Conservation (phyloP, 2,329 filamentous ascomycete species). For the Torrubiella hemipterigena region DNA sequence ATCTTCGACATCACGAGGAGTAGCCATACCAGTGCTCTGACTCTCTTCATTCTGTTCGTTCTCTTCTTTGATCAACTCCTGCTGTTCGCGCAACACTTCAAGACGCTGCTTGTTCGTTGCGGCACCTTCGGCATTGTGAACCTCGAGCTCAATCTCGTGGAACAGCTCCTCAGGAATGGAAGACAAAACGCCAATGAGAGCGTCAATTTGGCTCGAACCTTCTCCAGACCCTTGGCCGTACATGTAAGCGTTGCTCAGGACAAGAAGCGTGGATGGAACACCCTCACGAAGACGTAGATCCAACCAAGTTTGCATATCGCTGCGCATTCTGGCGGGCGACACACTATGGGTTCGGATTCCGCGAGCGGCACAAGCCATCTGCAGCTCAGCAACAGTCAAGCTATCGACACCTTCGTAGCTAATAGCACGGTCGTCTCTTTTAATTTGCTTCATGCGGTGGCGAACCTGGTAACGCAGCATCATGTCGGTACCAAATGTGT, state of each 20-base stretch:
- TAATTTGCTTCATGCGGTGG: slow-evolving; percentile 98
- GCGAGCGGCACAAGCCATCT: slow-evolving; percentile 81
- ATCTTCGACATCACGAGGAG: slow-evolving; percentile 75
- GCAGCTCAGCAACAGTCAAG: slow-evolving; percentile 84
- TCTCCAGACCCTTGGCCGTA: slow-evolving; percentile 85
- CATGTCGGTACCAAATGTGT: slow-evolving; percentile 92
- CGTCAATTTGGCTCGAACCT: slow-evolving; percentile 82
- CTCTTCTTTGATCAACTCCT: slow-evolving; percentile 95
- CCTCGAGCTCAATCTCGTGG: slow-evolving; percentile 98
- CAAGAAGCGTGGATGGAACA: slow-evolving; percentile 90
- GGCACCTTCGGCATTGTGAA: slow-evolving; percentile 90
- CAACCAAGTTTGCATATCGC: slow-evolving; percentile 88
- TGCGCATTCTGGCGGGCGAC: slow-evolving; percentile 74
- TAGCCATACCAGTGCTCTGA: slow-evolving; percentile 59
- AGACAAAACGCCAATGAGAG: slow-evolving; percentile 80
- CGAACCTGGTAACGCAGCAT: slow-evolving; percentile 96
- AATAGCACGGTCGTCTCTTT: slow-evolving; percentile 92
- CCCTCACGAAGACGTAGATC: slow-evolving; percentile 86
- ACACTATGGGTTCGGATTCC: slow-evolving; percentile 89
- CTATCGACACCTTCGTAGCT: slow-evolving; percentile 87
- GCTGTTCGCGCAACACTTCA: slow-evolving; percentile 95
- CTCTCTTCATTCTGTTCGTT: slow-evolving; percentile 81
- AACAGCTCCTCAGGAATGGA: slow-evolving; percentile 96
- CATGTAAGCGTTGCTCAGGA: slow-evolving; percentile 95
- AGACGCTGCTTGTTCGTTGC: slow-evolving; percentile 98